Conservation (phyloP, 1,284 basidiomycete species). For the Tausonia pullulans region DNA sequence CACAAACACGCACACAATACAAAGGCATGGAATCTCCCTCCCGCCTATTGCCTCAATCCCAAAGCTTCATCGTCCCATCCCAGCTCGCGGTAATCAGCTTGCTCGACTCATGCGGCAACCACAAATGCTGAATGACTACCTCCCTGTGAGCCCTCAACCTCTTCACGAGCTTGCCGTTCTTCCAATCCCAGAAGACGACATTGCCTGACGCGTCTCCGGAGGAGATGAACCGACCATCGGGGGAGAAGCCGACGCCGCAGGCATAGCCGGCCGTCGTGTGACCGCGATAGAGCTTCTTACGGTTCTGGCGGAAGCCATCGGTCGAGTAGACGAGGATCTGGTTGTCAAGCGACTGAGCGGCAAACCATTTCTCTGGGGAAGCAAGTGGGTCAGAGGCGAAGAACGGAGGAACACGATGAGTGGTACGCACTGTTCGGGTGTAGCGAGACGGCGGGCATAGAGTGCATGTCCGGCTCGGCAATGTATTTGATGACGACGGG, state of each 20-base stretch:
- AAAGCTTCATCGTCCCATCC: constrained; percentile 94
- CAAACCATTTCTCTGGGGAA: constrained; percentile 77
- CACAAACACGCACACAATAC: too few species aligned
- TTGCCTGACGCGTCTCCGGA: constrained; percentile 92
- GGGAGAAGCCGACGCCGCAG: constrained; percentile 90
- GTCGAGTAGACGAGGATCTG: constrained; percentile 94
- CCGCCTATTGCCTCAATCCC: constrained; percentile 40
- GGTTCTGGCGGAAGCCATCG: constrained; percentile 88
- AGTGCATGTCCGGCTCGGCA: constrained; percentile 98
- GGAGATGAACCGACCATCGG: constrained; percentile 91
- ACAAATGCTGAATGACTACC: constrained; percentile 92
- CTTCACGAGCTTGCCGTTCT: constrained; percentile 87
- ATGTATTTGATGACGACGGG: constrained; percentile 99
- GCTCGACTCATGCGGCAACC: constrained; percentile 96
- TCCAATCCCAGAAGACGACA: constrained; percentile 99
- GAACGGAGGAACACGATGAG: neutral
- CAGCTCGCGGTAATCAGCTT: constrained; percentile 93
- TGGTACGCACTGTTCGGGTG: constrained; percentile 77
- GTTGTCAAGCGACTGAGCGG: constrained; percentile 94
- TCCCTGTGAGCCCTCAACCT: constrained; percentile 79
- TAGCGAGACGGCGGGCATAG: constrained; percentile 92
- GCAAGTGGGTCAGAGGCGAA: neutral
- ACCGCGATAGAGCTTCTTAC: constrained; percentile 91
- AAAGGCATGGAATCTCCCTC: too few species aligned
- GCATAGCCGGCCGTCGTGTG: constrained; percentile 95